Evolutionary conservation across 106 monocot genomes (phyloP).

Genomic region (Agapanthus africanus): DNA sequence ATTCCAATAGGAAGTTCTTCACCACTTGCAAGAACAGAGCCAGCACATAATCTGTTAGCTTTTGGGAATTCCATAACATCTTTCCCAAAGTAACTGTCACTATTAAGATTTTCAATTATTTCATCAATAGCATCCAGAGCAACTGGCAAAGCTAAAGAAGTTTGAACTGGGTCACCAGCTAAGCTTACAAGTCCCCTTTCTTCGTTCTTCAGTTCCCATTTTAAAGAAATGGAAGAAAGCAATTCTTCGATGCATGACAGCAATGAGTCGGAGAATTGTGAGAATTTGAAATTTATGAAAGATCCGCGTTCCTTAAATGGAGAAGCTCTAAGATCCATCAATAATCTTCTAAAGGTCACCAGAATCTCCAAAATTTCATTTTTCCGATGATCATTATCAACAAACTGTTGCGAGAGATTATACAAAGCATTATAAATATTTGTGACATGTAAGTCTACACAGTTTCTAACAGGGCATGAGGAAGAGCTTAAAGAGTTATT

Average conservation of each 20-base stretch:
- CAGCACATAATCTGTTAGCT: slow-evolving; percentile 55
- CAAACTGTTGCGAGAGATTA: slow-evolving; percentile 21
- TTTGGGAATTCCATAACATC: slow-evolving; percentile 34
- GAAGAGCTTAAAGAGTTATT: slow-evolving; percentile 35
- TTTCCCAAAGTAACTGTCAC: slow-evolving; percentile 6
- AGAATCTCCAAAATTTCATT: slow-evolving; percentile 31
- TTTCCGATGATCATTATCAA: slow-evolving; percentile 29
- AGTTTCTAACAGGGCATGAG: slow-evolving; percentile 52
- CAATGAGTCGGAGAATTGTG: slow-evolving; percentile 24
- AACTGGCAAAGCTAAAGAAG: slow-evolving; percentile 81
- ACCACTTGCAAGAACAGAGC: slow-evolving; percentile 77
- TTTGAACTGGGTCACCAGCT: slow-evolving; percentile 54
- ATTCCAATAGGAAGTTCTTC: slow-evolving; percentile 92
- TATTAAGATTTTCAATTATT: slow-evolving; percentile 29
- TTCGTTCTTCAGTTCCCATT: slow-evolving; percentile 32
- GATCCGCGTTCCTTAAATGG: slow-evolving; percentile 50
- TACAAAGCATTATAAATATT: slow-evolving; percentile 50
- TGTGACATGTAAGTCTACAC: slow-evolving; percentile 70
- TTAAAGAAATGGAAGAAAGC: slow-evolving; percentile 58
- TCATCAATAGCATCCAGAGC: slow-evolving; percentile 66
- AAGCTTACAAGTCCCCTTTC: slow-evolving; percentile 24
- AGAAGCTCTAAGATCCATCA: slow-evolving; percentile 44
- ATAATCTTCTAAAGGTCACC: slow-evolving; percentile 32
- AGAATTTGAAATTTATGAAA: slow-evolving; percentile 26
- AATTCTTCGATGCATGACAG: slow-evolving; percentile 31